These are phyloP conservation scores for Debaryomyces tyrocola DNA, from an alignment of 805 yeast genomes.

Conservation along the genomic window DNA sequence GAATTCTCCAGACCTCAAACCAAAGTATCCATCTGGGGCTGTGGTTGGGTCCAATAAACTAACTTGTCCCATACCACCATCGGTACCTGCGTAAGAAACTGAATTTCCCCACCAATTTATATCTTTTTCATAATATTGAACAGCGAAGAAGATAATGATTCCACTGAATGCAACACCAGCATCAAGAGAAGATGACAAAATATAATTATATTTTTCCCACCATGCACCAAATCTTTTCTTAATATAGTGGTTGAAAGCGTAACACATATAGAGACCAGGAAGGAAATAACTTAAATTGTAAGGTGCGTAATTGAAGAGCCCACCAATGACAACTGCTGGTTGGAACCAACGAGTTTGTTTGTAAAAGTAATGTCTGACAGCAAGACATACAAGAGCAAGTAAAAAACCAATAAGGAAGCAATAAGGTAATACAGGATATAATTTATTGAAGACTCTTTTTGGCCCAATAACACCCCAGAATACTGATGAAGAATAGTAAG, in stretches of 20 bases:
- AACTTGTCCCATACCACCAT: constrained; percentile 20
- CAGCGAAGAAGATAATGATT: constrained; percentile 54
- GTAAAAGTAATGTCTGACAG: constrained; percentile 16
- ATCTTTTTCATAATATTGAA: constrained; percentile 41
- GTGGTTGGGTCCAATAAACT: constrained; percentile 15
- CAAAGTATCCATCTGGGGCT: constrained; percentile 35
- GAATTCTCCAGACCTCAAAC: constrained; percentile 24
- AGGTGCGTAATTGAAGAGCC: constrained; percentile 44
- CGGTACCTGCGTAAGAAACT: constrained; percentile 25
- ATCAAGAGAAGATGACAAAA: constrained; percentile 50
- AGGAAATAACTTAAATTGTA: constrained; percentile 48
- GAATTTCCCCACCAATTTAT: constrained; percentile 65
- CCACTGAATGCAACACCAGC: constrained; percentile 60
- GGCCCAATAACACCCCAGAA: constrained; percentile 58
- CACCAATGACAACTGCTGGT: constrained; percentile 50
- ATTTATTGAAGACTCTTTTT: constrained; percentile 48
- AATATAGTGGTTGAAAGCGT: constrained; percentile 50
- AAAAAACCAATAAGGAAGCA: constrained; percentile 53
- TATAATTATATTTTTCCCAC: constrained; percentile 71
- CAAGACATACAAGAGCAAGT: constrained; percentile 13
- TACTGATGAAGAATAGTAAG: constrained; percentile 47
- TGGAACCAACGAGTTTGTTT: constrained; percentile 35
- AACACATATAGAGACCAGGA: constrained; percentile 53
- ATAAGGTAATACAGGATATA: constrained; percentile 50
- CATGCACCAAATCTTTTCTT: constrained; percentile 45